These are phyloP conservation scores for Talaromyces sp. DNA, from an alignment of 2,329 filamentous ascomycete species.

Conservation along the genomic window DNA sequence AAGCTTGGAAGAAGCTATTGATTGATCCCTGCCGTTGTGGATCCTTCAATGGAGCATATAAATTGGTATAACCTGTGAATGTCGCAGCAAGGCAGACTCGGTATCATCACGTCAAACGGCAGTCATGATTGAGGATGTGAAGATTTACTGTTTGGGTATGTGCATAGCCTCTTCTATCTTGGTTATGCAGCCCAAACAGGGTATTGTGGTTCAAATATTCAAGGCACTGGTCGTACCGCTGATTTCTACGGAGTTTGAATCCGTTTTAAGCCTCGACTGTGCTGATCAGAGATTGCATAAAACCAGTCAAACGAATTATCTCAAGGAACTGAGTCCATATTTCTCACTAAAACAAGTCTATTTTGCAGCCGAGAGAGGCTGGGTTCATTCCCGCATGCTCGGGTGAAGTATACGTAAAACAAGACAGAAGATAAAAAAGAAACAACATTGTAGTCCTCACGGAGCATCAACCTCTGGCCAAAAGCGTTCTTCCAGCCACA, in stretches of 20 bases:
- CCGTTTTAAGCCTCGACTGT: background rate
- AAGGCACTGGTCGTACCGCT: background rate
- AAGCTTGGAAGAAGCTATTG: background rate
- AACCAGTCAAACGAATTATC: background rate
- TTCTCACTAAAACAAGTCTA: background rate
- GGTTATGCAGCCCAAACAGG: background rate
- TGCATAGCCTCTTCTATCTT: background rate
- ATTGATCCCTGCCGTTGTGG: background rate
- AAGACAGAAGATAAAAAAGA: background rate
- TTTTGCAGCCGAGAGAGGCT: background rate
- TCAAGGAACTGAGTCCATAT: background rate
- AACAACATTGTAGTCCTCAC: background rate
- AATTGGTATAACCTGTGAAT: background rate
- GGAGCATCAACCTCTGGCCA: conserved; percentile 44
- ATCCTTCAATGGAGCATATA: background rate
- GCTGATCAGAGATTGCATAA: background rate
- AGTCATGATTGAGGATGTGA: background rate
- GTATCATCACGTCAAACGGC: background rate
- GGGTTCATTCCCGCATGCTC: background rate
- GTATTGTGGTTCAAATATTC: background rate
- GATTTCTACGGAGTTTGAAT: background rate
- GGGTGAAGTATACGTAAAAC: background rate
- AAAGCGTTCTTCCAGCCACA: conserved; percentile 55
- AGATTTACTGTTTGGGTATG: background rate
- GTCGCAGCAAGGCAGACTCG: background rate